Base-by-base conservation (phyloP, 768 basidiomycete genomes). In the Mycena sanguinolenta region DNA sequence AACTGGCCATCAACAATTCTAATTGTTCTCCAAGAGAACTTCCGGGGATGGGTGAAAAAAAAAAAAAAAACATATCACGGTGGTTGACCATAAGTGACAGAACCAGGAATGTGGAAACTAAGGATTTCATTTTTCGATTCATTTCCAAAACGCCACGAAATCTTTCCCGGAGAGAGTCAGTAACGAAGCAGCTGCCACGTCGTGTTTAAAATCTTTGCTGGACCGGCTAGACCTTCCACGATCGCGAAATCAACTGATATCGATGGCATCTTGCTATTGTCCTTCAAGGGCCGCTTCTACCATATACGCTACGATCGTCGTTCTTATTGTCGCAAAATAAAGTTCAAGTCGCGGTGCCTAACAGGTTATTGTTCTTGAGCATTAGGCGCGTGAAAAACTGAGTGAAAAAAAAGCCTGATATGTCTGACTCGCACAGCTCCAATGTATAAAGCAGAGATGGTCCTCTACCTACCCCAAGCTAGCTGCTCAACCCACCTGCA, bases 361-460 rank as follows among this genome's bases (percentile, higher is more conserved):
- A 23, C 53, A 23, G 4, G 50, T n/a, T 67, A 67, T 67, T 67
- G 66, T 67, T 62, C 60, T 60, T 30, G 53, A 42, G 17, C 38
- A n/a, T 10, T 34, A 58, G 7, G 36, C 10, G 19, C 25, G 32
- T 5, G 21, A 6, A 27, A 23, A 4, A 6, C 28, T 49, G 34
- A 0, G 52, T 21, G 27, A 6, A 44, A 8, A n/a, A 5, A n/a
- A 10, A 2, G 27, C 63, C 64, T 7, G 39, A 65, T 58, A 32
- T 36, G 14, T 53, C 30, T 2, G 4, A 16, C 36, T 0, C n/a
- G 3, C 14, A n/a, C 30, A 16, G 12, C 17, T 32, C 36, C 27
- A 34, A 42, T 16, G 30, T 55, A 67, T 67, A 62, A 67, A 67
- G 28, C 38, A 21, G 19, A 42, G 36, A 27, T 3, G 9, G 4